These are phyloP conservation scores for Aegilops speltoides DNA, from an alignment of 176 grass and related monocot species.

Conservation along the genomic window DNA sequence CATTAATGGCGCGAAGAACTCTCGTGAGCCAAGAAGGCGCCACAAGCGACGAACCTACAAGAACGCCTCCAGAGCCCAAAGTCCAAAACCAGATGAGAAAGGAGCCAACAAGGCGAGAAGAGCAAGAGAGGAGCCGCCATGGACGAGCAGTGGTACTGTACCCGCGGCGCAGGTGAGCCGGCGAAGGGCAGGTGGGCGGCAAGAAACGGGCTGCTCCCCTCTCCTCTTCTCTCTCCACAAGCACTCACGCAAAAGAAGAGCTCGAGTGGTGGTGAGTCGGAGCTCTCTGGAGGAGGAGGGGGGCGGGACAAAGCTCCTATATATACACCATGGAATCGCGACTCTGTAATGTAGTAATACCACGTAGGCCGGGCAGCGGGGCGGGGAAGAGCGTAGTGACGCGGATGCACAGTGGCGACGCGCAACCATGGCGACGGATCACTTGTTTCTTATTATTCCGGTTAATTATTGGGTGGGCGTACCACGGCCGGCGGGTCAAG, in stretches of 20 bases:
- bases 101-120: too few species aligned
- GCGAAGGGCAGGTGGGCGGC: background rate
- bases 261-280: background rate
- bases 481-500: conserved; percentile 16
- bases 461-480: background rate
- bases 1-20: background rate
- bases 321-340: conserved; percentile 10
- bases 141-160: background rate
- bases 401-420: conserved; percentile 8
- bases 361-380: background rate
- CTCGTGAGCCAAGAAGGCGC: background rate
- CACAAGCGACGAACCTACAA: too few species aligned
- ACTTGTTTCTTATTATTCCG: background rate
- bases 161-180: background rate
- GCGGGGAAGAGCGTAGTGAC: background rate
- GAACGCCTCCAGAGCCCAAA: too few species aligned
- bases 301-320: conserved; percentile 9
- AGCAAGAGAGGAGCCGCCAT: background rate
- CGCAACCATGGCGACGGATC: conserved; percentile 31
- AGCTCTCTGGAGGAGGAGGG: background rate
- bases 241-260: background rate
- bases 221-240: background rate
- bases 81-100: too few species aligned
- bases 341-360: background rate
- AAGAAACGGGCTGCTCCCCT: background rate